phyloP scores from a whole-genome alignment of 345 rosid genomes.

The Aurinia saxatilis region DNA sequence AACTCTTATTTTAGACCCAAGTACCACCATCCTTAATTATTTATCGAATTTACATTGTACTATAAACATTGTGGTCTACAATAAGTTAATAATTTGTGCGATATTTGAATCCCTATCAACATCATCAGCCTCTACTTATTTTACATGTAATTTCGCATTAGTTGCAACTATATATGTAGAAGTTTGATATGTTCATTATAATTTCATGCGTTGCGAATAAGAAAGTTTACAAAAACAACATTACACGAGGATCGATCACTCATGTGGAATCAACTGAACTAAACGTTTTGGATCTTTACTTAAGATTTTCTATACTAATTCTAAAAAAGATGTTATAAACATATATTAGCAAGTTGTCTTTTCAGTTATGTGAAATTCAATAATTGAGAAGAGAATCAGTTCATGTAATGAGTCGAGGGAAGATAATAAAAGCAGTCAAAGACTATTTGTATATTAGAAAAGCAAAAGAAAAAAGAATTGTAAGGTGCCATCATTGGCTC shows the following conservation, averaged over 20 bases:
- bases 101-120: background rate
- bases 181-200: background rate
- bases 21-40: no score
- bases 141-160: no score
- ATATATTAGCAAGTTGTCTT: no score
- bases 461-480: background rate
- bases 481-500: constrained; percentile 22
- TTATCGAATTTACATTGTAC: background rate
- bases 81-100: background rate
- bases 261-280: no score
- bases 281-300: no score
- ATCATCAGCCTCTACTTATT: background rate
- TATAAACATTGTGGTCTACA: background rate
- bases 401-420: constrained; percentile 5
- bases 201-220: background rate
- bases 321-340: no score
- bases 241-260: no score
- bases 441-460: constrained; percentile 2
- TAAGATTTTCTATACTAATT: no score
- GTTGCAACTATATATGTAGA: no score
- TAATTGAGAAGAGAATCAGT: constrained; percentile 19
- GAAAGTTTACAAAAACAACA: background rate
- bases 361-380: background rate
- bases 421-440: constrained; percentile 24
- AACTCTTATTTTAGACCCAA: no score